Evolutionary conservation across 306 rosid species (phyloP).

Genomic region (Trichosanthes truncata): DNA sequence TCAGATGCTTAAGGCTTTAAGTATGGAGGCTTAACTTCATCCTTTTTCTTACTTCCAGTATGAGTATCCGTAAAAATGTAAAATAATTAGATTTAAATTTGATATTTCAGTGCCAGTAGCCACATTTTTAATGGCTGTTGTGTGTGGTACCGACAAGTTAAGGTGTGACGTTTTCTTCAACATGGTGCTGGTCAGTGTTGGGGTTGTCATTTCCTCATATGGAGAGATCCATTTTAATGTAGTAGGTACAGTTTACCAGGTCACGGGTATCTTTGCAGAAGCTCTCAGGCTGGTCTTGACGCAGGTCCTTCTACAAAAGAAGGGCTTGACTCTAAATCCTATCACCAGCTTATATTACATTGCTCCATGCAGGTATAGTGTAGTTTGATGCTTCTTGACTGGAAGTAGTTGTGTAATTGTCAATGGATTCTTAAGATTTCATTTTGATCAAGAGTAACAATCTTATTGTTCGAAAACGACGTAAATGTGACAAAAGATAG

Average conservation of each 20-base stretch:
- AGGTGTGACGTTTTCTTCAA: conserved; percentile 90
- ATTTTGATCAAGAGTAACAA: not conserved
- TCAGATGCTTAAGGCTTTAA: conserved; percentile 97
- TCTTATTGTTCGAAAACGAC: not conserved
- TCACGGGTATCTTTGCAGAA: conserved; percentile 89
- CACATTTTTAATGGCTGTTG: conserved; percentile 74
- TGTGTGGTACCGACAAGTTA: conserved; percentile 83
- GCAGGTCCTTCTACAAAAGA: conserved; percentile 91
- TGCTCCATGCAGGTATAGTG: conserved; percentile 92
- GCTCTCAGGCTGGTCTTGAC: conserved; percentile 93
- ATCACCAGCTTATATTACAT: conserved; percentile 89
- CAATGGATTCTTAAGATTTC: not conserved
- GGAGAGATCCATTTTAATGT: conserved; percentile 93
- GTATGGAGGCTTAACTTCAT: conserved; percentile 27
- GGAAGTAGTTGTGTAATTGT: not conserved
- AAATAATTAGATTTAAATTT: conserved; percentile 11
- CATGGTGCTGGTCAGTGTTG: conserved; percentile 96
- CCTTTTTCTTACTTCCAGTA: not conserved
- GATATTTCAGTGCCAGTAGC: conserved; percentile 90
- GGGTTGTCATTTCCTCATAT: conserved; percentile 87
- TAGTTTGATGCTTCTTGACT: not conserved
- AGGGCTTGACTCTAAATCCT: conserved; percentile 86
- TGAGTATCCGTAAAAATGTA: conserved; percentile 1
- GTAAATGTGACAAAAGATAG: not conserved
- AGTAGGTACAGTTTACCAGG: conserved; percentile 89